Evolutionary conservation across 768 basidiomycete species (phyloP).

Genomic region (Suillus paluster): DNA sequence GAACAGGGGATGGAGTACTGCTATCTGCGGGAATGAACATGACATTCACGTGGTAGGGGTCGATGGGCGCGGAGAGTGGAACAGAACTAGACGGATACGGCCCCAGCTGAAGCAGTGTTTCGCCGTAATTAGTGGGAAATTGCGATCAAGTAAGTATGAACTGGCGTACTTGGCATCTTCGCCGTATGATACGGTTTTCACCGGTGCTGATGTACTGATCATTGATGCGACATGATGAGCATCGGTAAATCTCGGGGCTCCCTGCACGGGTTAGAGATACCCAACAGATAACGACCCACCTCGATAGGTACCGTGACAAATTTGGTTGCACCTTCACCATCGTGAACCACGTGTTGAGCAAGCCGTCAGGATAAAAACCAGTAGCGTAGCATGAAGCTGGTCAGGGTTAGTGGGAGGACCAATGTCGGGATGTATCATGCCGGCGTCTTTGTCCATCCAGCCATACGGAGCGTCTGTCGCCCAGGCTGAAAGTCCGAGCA

Average conservation of each 20-base stretch:
- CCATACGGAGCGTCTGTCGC: conserved; percentile 76
- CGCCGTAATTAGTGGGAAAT: background rate
- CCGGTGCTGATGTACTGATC: conserved; percentile 91
- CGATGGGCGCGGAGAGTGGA: conserved; percentile 58
- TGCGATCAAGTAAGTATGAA: background rate
- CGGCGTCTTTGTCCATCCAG: conserved; percentile 99
- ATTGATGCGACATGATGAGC: conserved; percentile 89
- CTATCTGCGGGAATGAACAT: conserved; percentile 81
- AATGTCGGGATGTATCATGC: conserved; percentile 99
- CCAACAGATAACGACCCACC: conserved; percentile 53
- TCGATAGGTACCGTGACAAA: conserved; percentile 93
- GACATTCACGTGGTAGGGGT: conserved; percentile 82
- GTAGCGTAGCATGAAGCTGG: conserved; percentile 89
- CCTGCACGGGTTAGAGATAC: conserved; percentile 46
- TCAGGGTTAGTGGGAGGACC: conserved; percentile 45
- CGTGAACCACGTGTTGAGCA: conserved; percentile 93
- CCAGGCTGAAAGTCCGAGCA: conserved; percentile 72
- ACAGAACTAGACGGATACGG: conserved; percentile 88
- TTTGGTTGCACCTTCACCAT: conserved; percentile 98
- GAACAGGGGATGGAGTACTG: conserved; percentile 62
- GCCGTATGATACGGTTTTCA: conserved; percentile 95
- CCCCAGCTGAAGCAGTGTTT: conserved; percentile 75
- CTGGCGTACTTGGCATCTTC: conserved; percentile 86
- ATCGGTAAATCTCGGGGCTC: conserved; percentile 79
- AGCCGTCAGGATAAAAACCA: conserved; percentile 90